These are phyloP conservation scores for Ceratocystis harringtonii DNA, from an alignment of 2,329 filamentous ascomycete species.

Conservation along the genomic window DNA sequence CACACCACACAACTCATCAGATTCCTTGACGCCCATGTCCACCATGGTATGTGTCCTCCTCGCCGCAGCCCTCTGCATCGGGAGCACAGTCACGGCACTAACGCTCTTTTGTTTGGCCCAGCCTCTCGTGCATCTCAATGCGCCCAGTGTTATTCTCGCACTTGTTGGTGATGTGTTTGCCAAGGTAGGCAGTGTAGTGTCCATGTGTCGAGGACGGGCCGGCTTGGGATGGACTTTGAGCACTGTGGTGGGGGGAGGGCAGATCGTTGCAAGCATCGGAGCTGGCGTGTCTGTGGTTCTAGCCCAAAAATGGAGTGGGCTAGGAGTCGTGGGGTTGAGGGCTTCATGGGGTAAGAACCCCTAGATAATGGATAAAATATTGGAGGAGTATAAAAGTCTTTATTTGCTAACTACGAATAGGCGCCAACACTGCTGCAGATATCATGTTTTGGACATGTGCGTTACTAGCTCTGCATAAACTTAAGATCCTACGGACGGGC, in stretches of 20 bases:
- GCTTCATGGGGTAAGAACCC: not conserved
- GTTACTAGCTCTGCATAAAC: not conserved
- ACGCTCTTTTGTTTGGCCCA: not conserved
- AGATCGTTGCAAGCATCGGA: not conserved
- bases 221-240: not conserved
- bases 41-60: not conserved
- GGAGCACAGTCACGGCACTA: not conserved
- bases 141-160: not conserved
- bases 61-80: not conserved
- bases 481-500: not conserved
- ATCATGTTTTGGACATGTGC: not conserved
- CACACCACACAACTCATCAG: not conserved
- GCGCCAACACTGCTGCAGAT: not conserved
- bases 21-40: not conserved
- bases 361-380: too few relatives aligned
- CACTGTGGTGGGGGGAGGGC: not conserved
- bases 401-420: not conserved
- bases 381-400: not conserved
- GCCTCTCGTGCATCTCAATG: not conserved
- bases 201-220: not conserved
- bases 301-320: not conserved
- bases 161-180: not conserved
- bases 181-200: not conserved
- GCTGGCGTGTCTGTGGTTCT: not conserved
- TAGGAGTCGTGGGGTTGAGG: not conserved